Percentiles rank a stretch among this genome's conserved stretches.
Conservation (phyloP, 441 rosid genomes). For the Raphanus hybrid region DNA sequence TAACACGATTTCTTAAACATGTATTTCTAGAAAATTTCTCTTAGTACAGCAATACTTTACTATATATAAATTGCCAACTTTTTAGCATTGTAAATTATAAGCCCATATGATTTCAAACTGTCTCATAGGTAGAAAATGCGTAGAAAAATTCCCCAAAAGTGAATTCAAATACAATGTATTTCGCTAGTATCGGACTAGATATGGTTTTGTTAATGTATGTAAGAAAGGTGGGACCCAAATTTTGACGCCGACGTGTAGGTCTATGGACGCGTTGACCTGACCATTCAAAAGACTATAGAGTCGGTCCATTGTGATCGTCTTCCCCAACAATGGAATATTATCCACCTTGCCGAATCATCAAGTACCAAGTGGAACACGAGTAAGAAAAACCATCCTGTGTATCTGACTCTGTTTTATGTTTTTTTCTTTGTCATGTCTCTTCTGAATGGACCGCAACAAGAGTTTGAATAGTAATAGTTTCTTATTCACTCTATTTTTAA, state of each 20-base stretch:
- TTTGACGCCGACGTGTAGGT: slow-evolving; percentile 43
- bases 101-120: too few species aligned
- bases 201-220: slow-evolving; percentile 21
- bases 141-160: not conserved
- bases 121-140: not conserved
- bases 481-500: too few species aligned
- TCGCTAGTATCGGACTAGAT: slow-evolving; percentile 21
- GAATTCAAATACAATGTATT: slow-evolving; percentile 40
- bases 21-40: too few species aligned
- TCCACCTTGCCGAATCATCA: slow-evolving; percentile 21
- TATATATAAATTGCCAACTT: too few species aligned
- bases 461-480: not conserved
- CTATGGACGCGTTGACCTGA: slow-evolving; percentile 41
- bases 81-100: too few species aligned
- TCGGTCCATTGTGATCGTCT: slow-evolving; percentile 23
- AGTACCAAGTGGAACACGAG: slow-evolving; percentile 33
- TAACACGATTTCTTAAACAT: not conserved
- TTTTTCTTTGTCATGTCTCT: not conserved
- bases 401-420: slow-evolving; percentile 33
- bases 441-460: slow-evolving; percentile 15
- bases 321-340: slow-evolving; percentile 39
- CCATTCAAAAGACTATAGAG: slow-evolving; percentile 35
- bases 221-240: slow-evolving; percentile 20
- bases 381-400: slow-evolving; percentile 26
- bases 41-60: too few species aligned